Conservation (phyloP, 805 yeast species). For the Candida tibetensis region DNA sequence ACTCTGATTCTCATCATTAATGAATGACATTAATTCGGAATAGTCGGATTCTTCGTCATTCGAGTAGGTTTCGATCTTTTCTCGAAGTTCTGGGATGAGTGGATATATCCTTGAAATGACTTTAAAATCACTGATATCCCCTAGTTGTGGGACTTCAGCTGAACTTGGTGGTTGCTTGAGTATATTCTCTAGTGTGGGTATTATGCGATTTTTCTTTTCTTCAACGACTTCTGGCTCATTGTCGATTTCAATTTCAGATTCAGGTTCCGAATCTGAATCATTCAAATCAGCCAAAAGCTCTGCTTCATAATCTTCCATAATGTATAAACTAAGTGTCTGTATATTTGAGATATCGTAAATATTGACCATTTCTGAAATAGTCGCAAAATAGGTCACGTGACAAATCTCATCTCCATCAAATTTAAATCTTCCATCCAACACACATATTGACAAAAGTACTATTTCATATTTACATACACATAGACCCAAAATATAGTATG, state of each 20-base stretch:
- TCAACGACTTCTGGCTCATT: conserved; percentile 7
- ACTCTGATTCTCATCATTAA: conserved; percentile 25
- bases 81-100: conserved; percentile 23
- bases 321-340: too few species aligned
- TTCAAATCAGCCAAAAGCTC: conserved; percentile 43
- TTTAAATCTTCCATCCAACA: too few species aligned
- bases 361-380: too few species aligned
- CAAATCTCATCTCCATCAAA: too few species aligned
- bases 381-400: too few species aligned
- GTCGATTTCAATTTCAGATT: conserved; percentile 21
- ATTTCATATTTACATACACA: too few species aligned
- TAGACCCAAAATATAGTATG: not conserved
- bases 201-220: conserved; percentile 3
- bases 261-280: not conserved
- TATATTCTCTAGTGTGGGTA: not conserved
- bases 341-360: too few species aligned
- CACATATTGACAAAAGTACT: too few species aligned
- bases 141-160: not conserved
- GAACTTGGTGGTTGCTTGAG: not conserved
- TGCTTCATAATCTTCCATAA: conserved; percentile 36
- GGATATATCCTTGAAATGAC: conserved; percentile 21
- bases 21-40: conserved; percentile 27
- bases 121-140: conserved; percentile 15
- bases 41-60: conserved; percentile 27
- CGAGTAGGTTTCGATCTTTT: conserved; percentile 17